phyloP scores from a whole-genome alignment of 805 yeast genomes.

The Scheffersomyces lignosus region DNA sequence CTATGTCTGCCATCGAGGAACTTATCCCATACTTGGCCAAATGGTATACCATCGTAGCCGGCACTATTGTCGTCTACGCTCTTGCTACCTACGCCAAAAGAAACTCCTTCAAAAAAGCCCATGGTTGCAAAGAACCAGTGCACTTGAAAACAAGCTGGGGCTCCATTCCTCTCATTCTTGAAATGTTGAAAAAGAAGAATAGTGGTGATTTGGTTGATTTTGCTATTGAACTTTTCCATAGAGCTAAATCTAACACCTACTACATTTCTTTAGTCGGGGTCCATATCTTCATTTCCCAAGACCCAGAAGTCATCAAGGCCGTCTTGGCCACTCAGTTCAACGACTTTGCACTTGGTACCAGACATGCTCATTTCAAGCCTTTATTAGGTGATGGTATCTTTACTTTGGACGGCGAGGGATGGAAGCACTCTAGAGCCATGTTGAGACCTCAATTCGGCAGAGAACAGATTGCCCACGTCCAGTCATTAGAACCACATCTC shows the following conservation, averaged over 20 bases:
- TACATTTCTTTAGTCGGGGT: slow-evolving; percentile 12
- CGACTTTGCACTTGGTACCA: slow-evolving; percentile 24
- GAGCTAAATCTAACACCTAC: too few species aligned
- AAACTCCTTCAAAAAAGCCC: slow-evolving; percentile 7
- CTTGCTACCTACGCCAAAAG: slow-evolving; percentile 4
- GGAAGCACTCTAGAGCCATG: slow-evolving; percentile 29
- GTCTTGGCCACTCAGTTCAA: slow-evolving; percentile 25
- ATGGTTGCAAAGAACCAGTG: slow-evolving; percentile 10
- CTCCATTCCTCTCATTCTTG: slow-evolving; percentile 9
- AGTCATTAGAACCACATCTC: slow-evolving; percentile 23
- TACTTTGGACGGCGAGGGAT: slow-evolving; percentile 27
- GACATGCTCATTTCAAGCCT: slow-evolving; percentile 19
- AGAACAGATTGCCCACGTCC: slow-evolving; percentile 27
- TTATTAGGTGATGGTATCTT: slow-evolving; percentile 28
- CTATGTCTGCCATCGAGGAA: too few species aligned
- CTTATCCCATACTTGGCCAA: slow-evolving; percentile 2
- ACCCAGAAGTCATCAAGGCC: slow-evolving; percentile 29
- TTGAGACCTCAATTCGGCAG: slow-evolving; percentile 29
- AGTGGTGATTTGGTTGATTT: slow-evolving; percentile 27
- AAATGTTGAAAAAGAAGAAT: slow-evolving; percentile 15
- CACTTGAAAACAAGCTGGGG: slow-evolving; percentile 2
- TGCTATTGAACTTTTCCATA: slow-evolving; percentile 9
- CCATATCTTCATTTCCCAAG: slow-evolving; percentile 19
- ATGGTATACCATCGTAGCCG: slow-evolving; percentile 12
- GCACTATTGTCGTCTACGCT: slow-evolving; percentile 6